Conservation (phyloP, 768 basidiomycete genomes). For the Podaxis pistillaris region DNA sequence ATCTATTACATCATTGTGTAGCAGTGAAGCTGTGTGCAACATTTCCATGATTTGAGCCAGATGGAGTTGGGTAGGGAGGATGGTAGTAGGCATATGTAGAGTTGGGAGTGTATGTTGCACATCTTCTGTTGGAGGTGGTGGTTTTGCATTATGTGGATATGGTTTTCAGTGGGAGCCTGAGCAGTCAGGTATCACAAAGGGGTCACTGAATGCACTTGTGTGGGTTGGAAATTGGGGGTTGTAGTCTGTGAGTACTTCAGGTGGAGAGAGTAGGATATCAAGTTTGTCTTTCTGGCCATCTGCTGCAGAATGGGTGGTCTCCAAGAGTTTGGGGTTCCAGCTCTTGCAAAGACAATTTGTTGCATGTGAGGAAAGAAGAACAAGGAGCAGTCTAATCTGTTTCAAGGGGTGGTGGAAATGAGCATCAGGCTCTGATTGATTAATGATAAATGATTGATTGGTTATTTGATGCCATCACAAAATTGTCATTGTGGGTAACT, state of each 20-base stretch:
- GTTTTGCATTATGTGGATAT: slow-evolving; percentile 23
- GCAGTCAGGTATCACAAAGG: slow-evolving; percentile 33
- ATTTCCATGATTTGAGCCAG: slow-evolving; percentile 94
- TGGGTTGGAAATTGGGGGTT: slow-evolving; percentile 74
- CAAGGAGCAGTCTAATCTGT: slow-evolving; percentile 86
- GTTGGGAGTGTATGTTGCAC: slow-evolving; percentile 1
- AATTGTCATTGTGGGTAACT: too few species aligned
- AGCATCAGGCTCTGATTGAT: neutral
- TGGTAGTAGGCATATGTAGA: slow-evolving; percentile 17
- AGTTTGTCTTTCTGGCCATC: slow-evolving; percentile 55
- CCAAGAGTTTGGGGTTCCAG: slow-evolving; percentile 57
- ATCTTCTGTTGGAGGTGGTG: slow-evolving; percentile 5
- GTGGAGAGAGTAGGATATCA: slow-evolving; percentile 67
- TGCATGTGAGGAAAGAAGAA: slow-evolving; percentile 83
- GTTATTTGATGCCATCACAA: too few species aligned
- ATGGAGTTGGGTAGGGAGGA: slow-evolving; percentile 85
- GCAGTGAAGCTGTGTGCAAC: slow-evolving; percentile 91
- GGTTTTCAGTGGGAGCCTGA: slow-evolving; percentile 28
- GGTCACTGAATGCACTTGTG: slow-evolving; percentile 51
- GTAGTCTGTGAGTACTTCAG: slow-evolving; percentile 84
- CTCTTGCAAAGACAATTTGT: slow-evolving; percentile 81
- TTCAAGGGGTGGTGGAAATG: slow-evolving; percentile 91
- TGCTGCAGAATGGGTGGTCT: slow-evolving; percentile 47
- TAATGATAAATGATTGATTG: too few species aligned
- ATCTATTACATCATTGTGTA: slow-evolving; percentile 96